Evolutionary conservation across 768 basidiomycete species (phyloP).

Genomic region (Pisolithus sp.): DNA sequence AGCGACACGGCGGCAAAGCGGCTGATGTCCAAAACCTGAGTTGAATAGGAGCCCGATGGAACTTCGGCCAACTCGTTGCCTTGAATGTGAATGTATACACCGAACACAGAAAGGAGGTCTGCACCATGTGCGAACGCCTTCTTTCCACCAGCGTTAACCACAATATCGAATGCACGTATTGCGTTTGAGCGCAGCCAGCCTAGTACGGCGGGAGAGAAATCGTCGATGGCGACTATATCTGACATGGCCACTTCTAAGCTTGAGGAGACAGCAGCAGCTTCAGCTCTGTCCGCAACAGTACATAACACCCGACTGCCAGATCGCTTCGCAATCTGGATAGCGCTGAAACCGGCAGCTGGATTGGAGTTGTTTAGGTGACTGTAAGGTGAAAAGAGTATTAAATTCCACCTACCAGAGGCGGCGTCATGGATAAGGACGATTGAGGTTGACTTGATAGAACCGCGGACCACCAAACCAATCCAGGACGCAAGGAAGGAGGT

Average conservation of each 20-base stretch:
- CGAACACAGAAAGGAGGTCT: constrained; percentile 19
- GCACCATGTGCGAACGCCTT: constrained; percentile 10
- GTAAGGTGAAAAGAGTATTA: not conserved
- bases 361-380: not conserved
- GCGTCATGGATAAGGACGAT: constrained; percentile 22
- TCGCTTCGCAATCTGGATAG: constrained; percentile 21
- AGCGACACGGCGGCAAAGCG: constrained; percentile 16
- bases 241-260: constrained; percentile 6
- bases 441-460: constrained; percentile 15
- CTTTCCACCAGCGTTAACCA: constrained; percentile 19
- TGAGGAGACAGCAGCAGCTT: constrained; percentile 12
- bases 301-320: constrained; percentile 14
- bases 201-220: constrained; percentile 4
- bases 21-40: constrained; percentile 17
- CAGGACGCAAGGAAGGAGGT: constrained; percentile 20
- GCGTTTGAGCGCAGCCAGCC: constrained; percentile 12
- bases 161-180: constrained; percentile 15
- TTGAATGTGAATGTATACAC: constrained; percentile 20
- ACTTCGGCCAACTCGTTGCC: constrained; percentile 10
- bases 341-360: constrained; percentile 19
- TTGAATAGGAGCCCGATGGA: constrained; percentile 13
- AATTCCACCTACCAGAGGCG: constrained; percentile 14
- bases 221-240: constrained; percentile 8
- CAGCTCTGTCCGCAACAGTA: constrained; percentile 14
- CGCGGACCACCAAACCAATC: constrained; percentile 19